Percentiles rank a stretch among this genome's conserved stretches.
phyloP scores from a whole-genome alignment of 1,284 basidiomycete species.

The Rhodotorula sp. region DNA sequence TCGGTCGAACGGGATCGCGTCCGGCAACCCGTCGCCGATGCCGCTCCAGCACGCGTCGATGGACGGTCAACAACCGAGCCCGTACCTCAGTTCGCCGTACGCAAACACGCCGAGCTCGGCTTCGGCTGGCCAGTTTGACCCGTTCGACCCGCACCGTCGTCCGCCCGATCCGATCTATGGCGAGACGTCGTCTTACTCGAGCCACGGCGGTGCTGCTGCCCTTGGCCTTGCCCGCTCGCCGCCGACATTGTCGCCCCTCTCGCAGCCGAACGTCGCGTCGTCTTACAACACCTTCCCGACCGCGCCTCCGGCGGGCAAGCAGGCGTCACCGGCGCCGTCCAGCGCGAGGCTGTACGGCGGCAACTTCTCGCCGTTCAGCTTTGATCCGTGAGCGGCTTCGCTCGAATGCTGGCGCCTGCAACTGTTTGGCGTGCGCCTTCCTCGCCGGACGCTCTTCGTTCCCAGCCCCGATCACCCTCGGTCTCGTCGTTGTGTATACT shows the following conservation, averaged over 20 bases:
- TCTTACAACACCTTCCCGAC: neutral
- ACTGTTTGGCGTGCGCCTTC: neutral
- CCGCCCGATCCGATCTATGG: constrained; percentile 30
- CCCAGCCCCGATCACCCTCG: neutral
- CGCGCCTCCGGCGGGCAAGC: neutral
- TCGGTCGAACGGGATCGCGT: constrained; percentile 27
- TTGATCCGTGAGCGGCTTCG: constrained; percentile 1
- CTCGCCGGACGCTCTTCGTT: neutral
- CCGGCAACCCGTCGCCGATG: constrained; percentile 11
- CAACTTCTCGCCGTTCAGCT: constrained; percentile 19
- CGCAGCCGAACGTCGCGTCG: neutral
- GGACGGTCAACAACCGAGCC: neutral
- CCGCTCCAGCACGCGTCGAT: neutral
- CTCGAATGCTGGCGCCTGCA: neutral
- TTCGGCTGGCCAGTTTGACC: neutral
- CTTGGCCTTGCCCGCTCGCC: neutral
- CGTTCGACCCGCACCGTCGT: constrained; percentile 24
- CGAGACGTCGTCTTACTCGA: constrained; percentile 3
- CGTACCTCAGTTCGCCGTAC: constrained; percentile 3
- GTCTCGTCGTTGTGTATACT: too few species aligned
- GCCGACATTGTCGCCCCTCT: neutral
- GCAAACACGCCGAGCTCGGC: neutral
- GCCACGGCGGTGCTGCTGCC: neutral
- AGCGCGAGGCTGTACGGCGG: constrained; percentile 12
- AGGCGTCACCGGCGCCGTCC: neutral